phyloP scores from a whole-genome alignment of 306 rosid species.

The Pyrus betulifolia region DNA sequence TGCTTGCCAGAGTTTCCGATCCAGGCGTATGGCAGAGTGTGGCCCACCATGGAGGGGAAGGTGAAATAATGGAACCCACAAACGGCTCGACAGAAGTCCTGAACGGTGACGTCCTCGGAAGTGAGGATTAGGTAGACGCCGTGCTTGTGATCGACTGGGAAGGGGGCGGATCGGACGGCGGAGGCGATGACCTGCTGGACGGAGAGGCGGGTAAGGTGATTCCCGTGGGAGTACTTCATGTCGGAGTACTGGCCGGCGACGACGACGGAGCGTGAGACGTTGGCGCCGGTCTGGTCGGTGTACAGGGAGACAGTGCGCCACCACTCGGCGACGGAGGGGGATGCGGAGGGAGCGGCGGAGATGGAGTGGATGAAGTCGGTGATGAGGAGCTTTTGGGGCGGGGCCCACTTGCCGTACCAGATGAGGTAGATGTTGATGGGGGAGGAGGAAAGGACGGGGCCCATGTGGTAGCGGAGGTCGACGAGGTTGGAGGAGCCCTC shows the following conservation, averaged over 20 bases:
- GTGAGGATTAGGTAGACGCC: constrained; percentile 75
- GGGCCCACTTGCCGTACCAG: constrained; percentile 84
- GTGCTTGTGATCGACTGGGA: constrained; percentile 73
- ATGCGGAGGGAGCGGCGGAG: constrained; percentile 28
- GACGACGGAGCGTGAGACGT: constrained; percentile 61
- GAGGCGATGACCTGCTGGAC: constrained; percentile 67
- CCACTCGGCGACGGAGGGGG: constrained; percentile 85
- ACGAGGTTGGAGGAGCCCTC: constrained; percentile 84
- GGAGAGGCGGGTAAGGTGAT: constrained; percentile 53
- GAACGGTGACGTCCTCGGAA: constrained; percentile 56
- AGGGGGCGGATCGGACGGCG: constrained; percentile 60
- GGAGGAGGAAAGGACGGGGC: constrained; percentile 68
- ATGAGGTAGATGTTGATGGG: constrained; percentile 78
- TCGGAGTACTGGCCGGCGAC: constrained; percentile 65
- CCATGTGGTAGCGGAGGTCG: constrained; percentile 84
- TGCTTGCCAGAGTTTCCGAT: constrained; percentile 83
- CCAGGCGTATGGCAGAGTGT: constrained; percentile 92
- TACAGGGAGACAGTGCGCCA: constrained; percentile 76
- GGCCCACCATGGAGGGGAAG: constrained; percentile 77
- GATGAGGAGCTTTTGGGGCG: constrained; percentile 43
- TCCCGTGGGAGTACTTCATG: constrained; percentile 50
- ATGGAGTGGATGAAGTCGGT: constrained; percentile 65
- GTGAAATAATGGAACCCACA: constrained; percentile 95
- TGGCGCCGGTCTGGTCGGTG: constrained; percentile 87
- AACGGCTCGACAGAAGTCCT: constrained; percentile 86